Conservation (phyloP, 495 filamentous ascomycete genomes). For the Sabuloglossum arenarium region DNA sequence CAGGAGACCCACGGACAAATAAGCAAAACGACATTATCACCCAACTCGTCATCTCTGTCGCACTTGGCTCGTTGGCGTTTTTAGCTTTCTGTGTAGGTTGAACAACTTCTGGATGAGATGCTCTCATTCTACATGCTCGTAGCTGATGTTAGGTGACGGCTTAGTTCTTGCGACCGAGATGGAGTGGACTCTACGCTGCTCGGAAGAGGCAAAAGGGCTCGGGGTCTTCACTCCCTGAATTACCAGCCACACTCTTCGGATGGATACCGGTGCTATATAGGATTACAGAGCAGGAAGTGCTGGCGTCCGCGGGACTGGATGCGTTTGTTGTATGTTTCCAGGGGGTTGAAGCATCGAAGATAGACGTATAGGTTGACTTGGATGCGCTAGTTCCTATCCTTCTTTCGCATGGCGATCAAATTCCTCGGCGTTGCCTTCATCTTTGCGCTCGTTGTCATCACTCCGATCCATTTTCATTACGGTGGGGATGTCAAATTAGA, state of each 20-base stretch:
- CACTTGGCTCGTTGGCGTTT: constrained; percentile 36
- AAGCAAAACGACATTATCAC: constrained; percentile 29
- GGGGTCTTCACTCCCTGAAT: constrained; percentile 54
- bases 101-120: background rate
- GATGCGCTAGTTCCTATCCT: constrained; percentile 51
- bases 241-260: constrained; percentile 75
- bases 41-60: constrained; percentile 35
- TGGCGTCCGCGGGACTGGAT: constrained; percentile 82
- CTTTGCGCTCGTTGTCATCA: constrained; percentile 58
- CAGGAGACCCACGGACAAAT: background rate
- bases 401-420: constrained; percentile 84
- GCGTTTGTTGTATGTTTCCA: constrained; percentile 60
- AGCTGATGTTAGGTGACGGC: background rate
- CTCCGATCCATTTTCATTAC: constrained; percentile 62
- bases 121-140: background rate
- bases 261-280: constrained; percentile 85
- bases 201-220: constrained; percentile 49
- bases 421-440: constrained; percentile 60
- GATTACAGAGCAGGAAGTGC: constrained; percentile 73
- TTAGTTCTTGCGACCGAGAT: constrained; percentile 67
- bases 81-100: constrained; percentile 38
- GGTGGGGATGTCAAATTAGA: constrained; percentile 24
- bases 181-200: constrained; percentile 82
- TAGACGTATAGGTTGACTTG: background rate
- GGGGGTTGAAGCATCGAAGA: background rate